Evolutionary conservation across 2,329 filamentous ascomycete species (phyloP).

Genomic region (Didymella sp.): DNA sequence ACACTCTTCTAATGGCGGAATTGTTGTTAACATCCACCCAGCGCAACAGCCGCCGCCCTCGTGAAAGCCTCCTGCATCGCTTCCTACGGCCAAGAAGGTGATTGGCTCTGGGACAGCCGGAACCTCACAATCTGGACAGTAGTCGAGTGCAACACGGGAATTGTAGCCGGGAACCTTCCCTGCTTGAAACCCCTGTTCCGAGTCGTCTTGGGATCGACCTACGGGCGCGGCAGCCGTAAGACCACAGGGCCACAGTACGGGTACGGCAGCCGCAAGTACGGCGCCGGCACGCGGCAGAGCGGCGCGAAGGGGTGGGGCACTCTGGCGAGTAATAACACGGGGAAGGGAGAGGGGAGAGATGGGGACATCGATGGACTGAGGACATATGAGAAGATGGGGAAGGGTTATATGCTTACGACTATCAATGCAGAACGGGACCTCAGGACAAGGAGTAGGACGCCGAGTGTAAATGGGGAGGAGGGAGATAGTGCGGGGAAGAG

Average conservation of each 20-base stretch:
- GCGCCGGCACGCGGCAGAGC: conserved; percentile 23
- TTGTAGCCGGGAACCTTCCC: conserved; percentile 53
- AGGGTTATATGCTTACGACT: conserved; percentile 19
- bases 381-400: conserved; percentile 1
- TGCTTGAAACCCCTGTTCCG: conserved; percentile 54
- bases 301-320: conserved; percentile 17
- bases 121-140: conserved; percentile 59
- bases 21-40: neutral
- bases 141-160: conserved; percentile 54
- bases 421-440: conserved; percentile 16
- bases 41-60: conserved; percentile 52
- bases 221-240: conserved; percentile 34
- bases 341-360: neutral
- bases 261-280: conserved; percentile 18
- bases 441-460: neutral
- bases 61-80: conserved; percentile 49
- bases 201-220: conserved; percentile 43
- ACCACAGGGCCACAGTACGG: conserved; percentile 18
- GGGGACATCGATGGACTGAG: neutral
- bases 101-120: conserved; percentile 52
- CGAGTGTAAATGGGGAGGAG: conserved; percentile 1
- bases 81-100: conserved; percentile 48
- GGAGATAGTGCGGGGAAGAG: conserved; percentile 11
- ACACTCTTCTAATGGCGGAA: too few relatives aligned
- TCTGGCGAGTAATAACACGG: conserved; percentile 10